Conservation (phyloP, 1,139 yeast genomes). For the Geotrichum reessii region DNA sequence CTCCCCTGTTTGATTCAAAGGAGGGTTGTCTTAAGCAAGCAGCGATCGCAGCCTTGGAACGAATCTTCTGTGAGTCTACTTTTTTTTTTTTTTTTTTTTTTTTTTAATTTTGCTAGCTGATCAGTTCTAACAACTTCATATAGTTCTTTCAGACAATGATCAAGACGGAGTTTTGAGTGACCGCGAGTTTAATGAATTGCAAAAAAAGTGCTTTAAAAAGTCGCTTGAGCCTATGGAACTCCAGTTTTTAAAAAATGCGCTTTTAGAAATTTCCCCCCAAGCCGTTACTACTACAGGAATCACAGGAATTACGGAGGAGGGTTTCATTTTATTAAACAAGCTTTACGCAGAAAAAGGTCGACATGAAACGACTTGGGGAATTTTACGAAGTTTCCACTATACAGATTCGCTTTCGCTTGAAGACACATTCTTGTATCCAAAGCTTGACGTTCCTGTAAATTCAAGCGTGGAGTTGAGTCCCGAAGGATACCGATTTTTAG, state of each 20-base stretch:
- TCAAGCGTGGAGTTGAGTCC: constrained; percentile 91
- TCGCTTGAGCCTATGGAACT: constrained; percentile 50
- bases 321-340: constrained; percentile 70
- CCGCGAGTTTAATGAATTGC: constrained; percentile 62
- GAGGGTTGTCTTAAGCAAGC: constrained; percentile 75
- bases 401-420: constrained; percentile 84
- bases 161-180: constrained; percentile 79
- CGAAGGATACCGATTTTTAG: constrained; percentile 85
- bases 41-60: constrained; percentile 65
- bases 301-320: constrained; percentile 69
- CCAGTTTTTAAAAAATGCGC: constrained; percentile 43
- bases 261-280: constrained; percentile 20
- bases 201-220: constrained; percentile 67
- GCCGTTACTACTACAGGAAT: constrained; percentile 46
- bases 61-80: constrained; percentile 54
- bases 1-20: constrained; percentile 90
- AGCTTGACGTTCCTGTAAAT: constrained; percentile 65
- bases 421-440: constrained; percentile 72
- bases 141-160: constrained; percentile 70
- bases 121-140: constrained; percentile 1
- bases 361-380: constrained; percentile 96
- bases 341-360: constrained; percentile 84
- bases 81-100: not conserved
- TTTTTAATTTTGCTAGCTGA: not conserved
- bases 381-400: constrained; percentile 76